Evolutionary conservation across 2,329 filamentous ascomycete species (phyloP), one percentile per base, ranked within the genome.

Genomic region (Lojkania enalia): DNA sequence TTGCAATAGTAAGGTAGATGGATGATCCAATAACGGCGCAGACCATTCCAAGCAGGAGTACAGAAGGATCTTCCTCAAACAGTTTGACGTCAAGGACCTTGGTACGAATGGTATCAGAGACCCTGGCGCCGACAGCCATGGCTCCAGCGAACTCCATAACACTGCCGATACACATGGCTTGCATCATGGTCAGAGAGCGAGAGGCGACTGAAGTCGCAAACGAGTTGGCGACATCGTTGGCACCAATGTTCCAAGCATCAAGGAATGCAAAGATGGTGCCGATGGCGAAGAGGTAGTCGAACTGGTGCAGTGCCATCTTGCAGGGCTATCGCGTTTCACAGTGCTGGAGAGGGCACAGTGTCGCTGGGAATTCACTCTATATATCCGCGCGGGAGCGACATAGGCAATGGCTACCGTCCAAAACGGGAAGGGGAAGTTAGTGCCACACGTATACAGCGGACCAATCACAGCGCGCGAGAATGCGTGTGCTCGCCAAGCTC

Each of bases 171-270:
- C 67, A 45, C 71, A 77, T 75, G 42, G 74, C 60, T 60, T 75
- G 74, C 56, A 71, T 71, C 59, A 75, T 64, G n/a, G 73, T 75
- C 44, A 77, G 60, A 23, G 73, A 75, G 29, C 73, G 67, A 12
- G 74, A 75, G 6, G 73, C 71, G 23, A 77, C 73, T 13, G 73
- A 75, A 11, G 73, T 75, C 14, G 74, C 74, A 46, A 74, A 77
- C 0, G 72, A 74, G 59, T 76, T 77, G 54, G 74, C 74, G 39
- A 76, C 74, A 72, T 77, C 75, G 57, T 75, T 77, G 56, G 75
- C 75, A 73, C 78, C 80, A 51, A 82, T 83, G 60, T 83, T 84
- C 78, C 79, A 85, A 42, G 81, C 80, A 63, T 84, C 82, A 35
- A 85, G 77, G 62, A 81, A 78, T 50, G 82, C 79, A 65, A 85